Percentiles rank a stretch among this genome's conserved stretches.
phyloP scores from a whole-genome alignment of 1,284 basidiomycete genomes.

The Jaminaea rosea region DNA sequence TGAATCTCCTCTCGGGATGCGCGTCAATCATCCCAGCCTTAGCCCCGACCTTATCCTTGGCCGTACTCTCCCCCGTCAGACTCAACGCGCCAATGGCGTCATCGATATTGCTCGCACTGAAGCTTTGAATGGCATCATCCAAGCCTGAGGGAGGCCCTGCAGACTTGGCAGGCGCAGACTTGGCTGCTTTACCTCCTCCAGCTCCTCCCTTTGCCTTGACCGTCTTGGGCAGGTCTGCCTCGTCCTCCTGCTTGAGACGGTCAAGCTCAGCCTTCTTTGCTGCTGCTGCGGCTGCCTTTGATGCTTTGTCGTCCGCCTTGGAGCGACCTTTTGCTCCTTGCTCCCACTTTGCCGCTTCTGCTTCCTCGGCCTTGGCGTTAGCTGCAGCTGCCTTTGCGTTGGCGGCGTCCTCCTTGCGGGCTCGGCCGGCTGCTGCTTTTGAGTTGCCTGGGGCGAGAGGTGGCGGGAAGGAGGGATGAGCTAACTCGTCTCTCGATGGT shows the following conservation, averaged over 20 bases:
- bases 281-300: slow-evolving; percentile 50
- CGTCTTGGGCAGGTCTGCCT: slow-evolving; percentile 55
- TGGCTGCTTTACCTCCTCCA: slow-evolving; percentile 31
- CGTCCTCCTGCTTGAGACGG: slow-evolving; percentile 65
- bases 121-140: slow-evolving; percentile 49
- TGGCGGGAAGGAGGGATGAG: background rate
- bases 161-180: background rate
- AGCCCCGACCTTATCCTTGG: slow-evolving; percentile 63
- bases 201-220: too few relatives aligned
- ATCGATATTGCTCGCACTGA: slow-evolving; percentile 76
- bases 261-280: slow-evolving; percentile 52
- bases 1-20: slow-evolving; percentile 74
- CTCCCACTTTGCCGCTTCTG: slow-evolving; percentile 71
- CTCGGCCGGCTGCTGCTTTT: slow-evolving; percentile 46
- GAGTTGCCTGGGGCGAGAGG: slow-evolving; percentile 10
- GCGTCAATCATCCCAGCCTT: slow-evolving; percentile 72
- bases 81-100: slow-evolving; percentile 82
- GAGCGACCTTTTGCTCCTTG: slow-evolving; percentile 52
- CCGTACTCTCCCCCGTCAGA: slow-evolving; percentile 79
- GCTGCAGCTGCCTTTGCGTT: slow-evolving; percentile 60
- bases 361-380: slow-evolving; percentile 56
- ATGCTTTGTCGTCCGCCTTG: slow-evolving; percentile 63
- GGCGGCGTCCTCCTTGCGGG: slow-evolving; percentile 89
- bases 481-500: background rate
- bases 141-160: slow-evolving; percentile 13